phyloP scores from a whole-genome alignment of 352 stramenopile species.

The Globisporangium okanoganense region DNA sequence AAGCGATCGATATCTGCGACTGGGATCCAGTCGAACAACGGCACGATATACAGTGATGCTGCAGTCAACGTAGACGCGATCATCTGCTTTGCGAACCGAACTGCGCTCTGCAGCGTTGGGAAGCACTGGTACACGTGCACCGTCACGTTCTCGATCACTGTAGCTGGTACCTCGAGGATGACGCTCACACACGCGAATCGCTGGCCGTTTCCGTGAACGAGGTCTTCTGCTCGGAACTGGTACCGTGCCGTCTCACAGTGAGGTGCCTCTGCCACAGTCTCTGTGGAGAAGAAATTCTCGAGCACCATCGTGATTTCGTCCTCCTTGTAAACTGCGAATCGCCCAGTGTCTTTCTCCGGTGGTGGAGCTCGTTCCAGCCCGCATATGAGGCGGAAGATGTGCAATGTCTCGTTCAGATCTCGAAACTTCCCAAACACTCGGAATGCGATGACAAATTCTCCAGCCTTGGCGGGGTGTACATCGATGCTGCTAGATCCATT shows the following conservation, averaged over 20 bases:
- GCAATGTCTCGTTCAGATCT: slow-evolving; percentile 48
- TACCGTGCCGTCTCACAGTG: slow-evolving; percentile 6
- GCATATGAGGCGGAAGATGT: slow-evolving; percentile 70
- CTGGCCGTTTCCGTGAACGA: slow-evolving; percentile 56
- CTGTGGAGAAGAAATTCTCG: slow-evolving; percentile 55
- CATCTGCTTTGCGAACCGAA: slow-evolving; percentile 68
- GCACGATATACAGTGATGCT: slow-evolving; percentile 54
- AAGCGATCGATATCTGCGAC: slow-evolving; percentile 70
- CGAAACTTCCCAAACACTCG: slow-evolving; percentile 74
- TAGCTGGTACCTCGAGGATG: slow-evolving; percentile 18
- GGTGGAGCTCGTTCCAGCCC: slow-evolving; percentile 36
- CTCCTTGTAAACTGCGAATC: slow-evolving; percentile 79
- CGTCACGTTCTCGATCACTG: slow-evolving; percentile 44
- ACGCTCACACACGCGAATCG: slow-evolving; percentile 72
- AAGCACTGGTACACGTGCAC: slow-evolving; percentile 83
- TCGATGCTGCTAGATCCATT: neutral
- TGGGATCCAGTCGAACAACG: slow-evolving; percentile 75
- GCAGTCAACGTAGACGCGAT: slow-evolving; percentile 37
- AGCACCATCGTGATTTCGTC: slow-evolving; percentile 78
- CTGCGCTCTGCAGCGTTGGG: slow-evolving; percentile 69
- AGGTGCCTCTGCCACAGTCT: neutral
- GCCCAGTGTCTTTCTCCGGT: slow-evolving; percentile 34
- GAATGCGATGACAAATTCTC: slow-evolving; percentile 38
- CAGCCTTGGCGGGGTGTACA: neutral
- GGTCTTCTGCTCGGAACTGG: slow-evolving; percentile 47